Evolutionary conservation across 805 yeast genomes (phyloP).

Genomic region (Schizosaccharomyces osmophilus): DNA sequence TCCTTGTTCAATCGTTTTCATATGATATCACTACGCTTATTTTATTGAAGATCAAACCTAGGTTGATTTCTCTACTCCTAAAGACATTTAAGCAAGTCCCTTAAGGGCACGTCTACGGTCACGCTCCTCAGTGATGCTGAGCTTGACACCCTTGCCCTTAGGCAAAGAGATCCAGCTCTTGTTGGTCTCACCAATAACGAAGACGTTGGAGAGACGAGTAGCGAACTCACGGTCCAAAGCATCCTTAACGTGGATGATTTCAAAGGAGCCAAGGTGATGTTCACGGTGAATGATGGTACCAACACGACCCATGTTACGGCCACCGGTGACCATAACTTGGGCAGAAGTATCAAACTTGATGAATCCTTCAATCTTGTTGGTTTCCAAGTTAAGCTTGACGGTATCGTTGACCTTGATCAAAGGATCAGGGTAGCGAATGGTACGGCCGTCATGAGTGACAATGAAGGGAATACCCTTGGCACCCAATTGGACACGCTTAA

Average conservation of each 20-base stretch:
- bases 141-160: slow-evolving; percentile 97
- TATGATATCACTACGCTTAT: no score
- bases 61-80: background rate
- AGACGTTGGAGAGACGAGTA: slow-evolving; percentile 80
- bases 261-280: slow-evolving; percentile 96
- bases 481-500: slow-evolving; percentile 93
- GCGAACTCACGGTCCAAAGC: slow-evolving; percentile 83
- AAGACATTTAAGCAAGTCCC: slow-evolving; percentile 12
- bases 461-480: slow-evolving; percentile 95
- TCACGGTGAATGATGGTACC: slow-evolving; percentile 92
- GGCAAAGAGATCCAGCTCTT: slow-evolving; percentile 87
- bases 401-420: slow-evolving; percentile 89
- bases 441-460: slow-evolving; percentile 99
- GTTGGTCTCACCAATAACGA: slow-evolving; percentile 86
- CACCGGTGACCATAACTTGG: slow-evolving; percentile 85
- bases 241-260: slow-evolving; percentile 89
- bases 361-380: slow-evolving; percentile 80
- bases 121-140: slow-evolving; percentile 89
- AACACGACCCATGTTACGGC: slow-evolving; percentile 95
- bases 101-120: slow-evolving; percentile 86
- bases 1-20: no score
- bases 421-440: slow-evolving; percentile 99
- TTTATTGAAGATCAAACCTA: no score
- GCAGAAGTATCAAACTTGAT: slow-evolving; percentile 83
- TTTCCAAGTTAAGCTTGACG: slow-evolving; percentile 83